Evolutionary conservation across 371 early-diverging fungal genomes (phyloP), one percentile per base, ranked within the genome.

Genomic region (Mortierella sp.): DNA sequence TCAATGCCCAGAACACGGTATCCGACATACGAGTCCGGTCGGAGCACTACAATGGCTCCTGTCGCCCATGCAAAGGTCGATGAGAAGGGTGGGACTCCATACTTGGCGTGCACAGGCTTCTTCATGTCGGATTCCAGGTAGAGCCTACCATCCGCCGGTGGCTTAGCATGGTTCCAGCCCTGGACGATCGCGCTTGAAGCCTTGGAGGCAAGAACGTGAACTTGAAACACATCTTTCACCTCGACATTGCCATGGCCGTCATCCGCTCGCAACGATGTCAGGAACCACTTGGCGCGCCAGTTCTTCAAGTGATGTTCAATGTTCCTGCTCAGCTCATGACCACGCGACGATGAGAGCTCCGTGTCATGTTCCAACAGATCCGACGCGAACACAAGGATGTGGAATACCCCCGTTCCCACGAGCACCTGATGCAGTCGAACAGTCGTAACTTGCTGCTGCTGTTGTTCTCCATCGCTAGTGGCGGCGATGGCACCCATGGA

Each of bases 11-110:
- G 40, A 1, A 66, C 66, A 16, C 63, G 66, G 39, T 54, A 72
- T 22, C 73, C 67, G 48, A 72, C 28, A 54, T 72, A 58, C 2
- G 73, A 61, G 34, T 72, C 66, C 0, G 73, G 73, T 29, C 73
- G 57, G 7, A 72, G n/a, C 2, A 72, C 67, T 1, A 72, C 67
- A 50, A 72, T 57, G 0, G 54, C 73, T 14, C 73, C 73, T 13
- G 44, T 5, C 2, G 54, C 67, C 7, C 27, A 21, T 34, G 34
- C 34, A 34, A 34, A 34, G 4, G 34, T 34, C 34, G 34, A 34
- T 10, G 34, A 34, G n/a, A 22, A 48, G 48, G 57, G 48, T n/a
- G 37, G 21, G 44, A 58, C 46, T 9, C 67, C 73, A 34, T 62
- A 72, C 25, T 47, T 56, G 27, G 54, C 46, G 48, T 72, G 73